Percentiles rank a stretch among this genome's conserved stretches.
phyloP scores from a whole-genome alignment of 805 yeast species.

The Starmerella gropengiesseri region DNA sequence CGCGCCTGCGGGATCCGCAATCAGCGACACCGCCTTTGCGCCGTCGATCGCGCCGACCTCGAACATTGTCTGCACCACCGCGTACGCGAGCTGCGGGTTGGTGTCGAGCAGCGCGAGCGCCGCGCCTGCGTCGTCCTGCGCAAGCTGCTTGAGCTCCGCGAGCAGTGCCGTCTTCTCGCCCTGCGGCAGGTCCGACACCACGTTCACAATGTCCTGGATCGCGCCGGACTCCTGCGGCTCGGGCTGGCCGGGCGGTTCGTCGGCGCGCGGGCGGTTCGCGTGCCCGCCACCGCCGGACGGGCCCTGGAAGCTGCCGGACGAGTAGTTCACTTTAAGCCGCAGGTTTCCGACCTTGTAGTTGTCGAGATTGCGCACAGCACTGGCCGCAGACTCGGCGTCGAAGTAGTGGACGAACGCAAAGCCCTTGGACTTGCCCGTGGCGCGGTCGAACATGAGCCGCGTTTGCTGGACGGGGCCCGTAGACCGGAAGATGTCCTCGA shows the following conservation, averaged over 20 bases:
- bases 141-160: conserved; percentile 49
- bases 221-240: conserved; percentile 14
- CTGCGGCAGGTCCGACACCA: conserved; percentile 22
- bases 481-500: conserved; percentile 70
- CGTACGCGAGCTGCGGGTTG: conserved; percentile 74
- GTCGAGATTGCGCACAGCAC: conserved; percentile 82
- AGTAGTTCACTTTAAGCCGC: conserved; percentile 52
- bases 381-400: conserved; percentile 75
- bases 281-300: conserved; percentile 1
- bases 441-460: conserved; percentile 71
- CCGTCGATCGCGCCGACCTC: conserved; percentile 31
- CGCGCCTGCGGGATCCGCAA: conserved; percentile 9
- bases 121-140: conserved; percentile 44
- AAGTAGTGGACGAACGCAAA: conserved; percentile 77
- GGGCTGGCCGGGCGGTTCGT: conserved; percentile 30
- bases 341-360: conserved; percentile 67
- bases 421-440: conserved; percentile 84
- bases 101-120: conserved; percentile 50
- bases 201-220: conserved; percentile 20
- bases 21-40: conserved; percentile 17
- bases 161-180: conserved; percentile 40
- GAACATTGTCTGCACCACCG: conserved; percentile 63
- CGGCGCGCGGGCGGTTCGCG: too few relatives aligned
- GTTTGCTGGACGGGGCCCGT: conserved; percentile 78
- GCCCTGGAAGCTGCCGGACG: conserved; percentile 17